Evolutionary conservation across 1,284 basidiomycete genomes (phyloP).

Genomic region (Golubevia pallescens): DNA sequence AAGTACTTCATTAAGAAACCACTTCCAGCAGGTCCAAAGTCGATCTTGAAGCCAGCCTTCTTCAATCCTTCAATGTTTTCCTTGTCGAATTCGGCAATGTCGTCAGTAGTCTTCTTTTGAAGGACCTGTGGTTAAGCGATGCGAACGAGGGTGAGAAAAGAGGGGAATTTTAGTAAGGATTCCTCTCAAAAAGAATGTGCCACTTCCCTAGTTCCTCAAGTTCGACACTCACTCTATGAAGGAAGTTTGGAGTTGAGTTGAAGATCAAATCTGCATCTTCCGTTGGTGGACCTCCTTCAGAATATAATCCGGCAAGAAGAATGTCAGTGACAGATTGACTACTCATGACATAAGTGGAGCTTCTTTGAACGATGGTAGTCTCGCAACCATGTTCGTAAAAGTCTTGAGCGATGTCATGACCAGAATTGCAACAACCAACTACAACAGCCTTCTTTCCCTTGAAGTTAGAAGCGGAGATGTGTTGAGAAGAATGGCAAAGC

Average conservation of each 20-base stretch:
- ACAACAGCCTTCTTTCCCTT: constrained; percentile 72
- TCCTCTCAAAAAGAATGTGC: constrained; percentile 51
- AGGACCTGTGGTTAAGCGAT: not conserved
- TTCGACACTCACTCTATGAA: constrained; percentile 67
- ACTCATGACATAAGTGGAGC: constrained; percentile 72
- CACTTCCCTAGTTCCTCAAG: constrained; percentile 70
- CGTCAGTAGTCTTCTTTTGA: constrained; percentile 4
- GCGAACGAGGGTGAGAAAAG: not conserved
- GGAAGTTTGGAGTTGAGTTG: constrained; percentile 67
- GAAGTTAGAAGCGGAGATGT: constrained; percentile 69
- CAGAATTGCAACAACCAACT: constrained; percentile 72
- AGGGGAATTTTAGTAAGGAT: constrained; percentile 3
- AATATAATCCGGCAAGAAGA: constrained; percentile 68
- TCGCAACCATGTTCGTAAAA: constrained; percentile 68
- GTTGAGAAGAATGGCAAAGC: constrained; percentile 70
- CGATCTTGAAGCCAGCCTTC: constrained; percentile 71
- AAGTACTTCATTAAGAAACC: constrained; percentile 68
- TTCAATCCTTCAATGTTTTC: constrained; percentile 70
- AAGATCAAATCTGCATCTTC: constrained; percentile 69
- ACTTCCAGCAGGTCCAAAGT: constrained; percentile 69
- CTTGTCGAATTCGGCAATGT: constrained; percentile 54
- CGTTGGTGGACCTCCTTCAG: constrained; percentile 67
- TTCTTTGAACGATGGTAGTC: constrained; percentile 73
- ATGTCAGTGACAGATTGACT: constrained; percentile 18
- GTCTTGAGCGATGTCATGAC: constrained; percentile 67